Base-by-base conservation (phyloP, 2,329 filamentous ascomycete species). In the Fusarium sp. region DNA sequence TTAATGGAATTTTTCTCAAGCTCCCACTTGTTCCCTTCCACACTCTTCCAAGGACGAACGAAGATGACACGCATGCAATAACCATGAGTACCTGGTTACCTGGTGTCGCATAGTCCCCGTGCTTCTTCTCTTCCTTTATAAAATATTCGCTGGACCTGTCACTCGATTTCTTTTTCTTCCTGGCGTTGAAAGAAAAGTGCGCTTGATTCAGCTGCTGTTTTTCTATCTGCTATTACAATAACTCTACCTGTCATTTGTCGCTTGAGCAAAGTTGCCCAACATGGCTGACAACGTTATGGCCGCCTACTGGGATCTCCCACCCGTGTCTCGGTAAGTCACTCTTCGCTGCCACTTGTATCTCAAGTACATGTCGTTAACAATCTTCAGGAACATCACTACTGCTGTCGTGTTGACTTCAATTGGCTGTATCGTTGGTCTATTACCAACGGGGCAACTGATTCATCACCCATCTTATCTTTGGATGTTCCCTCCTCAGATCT, bases 331-430 rank as follows among this genome's bases (percentile, higher is more conserved):
- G 81, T 83, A 76, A 74, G 79, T 59, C 32, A 33, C 5, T 40
- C 17, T 30, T 8, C 11, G 14, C 10, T 24, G 19, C 13, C 2
- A 19, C 32, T 45, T 17, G 8, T 44, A n/a, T 19, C 17, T 22
- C 20, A 39, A 47, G 20, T 30, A 26, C 60, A 40, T 45, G 33
- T 10, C 56, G 22, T 72, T 75, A 68, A 79, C 72, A 13, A 0
- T 14, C n/a, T 13, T 35, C 78, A 93, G 91, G 81, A 92, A 88
- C 62, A 79, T 92, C 63, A 87, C 89, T 74, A 86, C 88, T 65
- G 81, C 85, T 56, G 84, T 89, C 50, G 84, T 92, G 66, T 75
- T 83, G 56, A 82, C 89, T 45, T 93, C 91, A 19, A 75, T 88
- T 40, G 79, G 87, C 33, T 83, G 89, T 40, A 83, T 89, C 74